These are phyloP conservation scores for Corynespora cassiicola DNA, from an alignment of 2,329 filamentous ascomycete genomes.

Conservation along the genomic window DNA sequence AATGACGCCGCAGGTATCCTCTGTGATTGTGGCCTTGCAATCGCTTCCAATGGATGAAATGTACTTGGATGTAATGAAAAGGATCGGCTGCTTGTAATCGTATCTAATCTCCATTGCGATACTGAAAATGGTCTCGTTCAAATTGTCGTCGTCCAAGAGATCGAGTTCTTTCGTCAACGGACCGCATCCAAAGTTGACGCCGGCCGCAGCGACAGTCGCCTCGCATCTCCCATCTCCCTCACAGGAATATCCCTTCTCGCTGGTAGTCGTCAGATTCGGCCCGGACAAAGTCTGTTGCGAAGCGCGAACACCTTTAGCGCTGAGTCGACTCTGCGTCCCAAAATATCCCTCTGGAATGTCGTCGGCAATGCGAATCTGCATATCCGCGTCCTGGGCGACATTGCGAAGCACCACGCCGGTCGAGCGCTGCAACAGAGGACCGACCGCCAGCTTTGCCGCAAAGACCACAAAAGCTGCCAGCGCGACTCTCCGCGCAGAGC, in stretches of 20 bases:
- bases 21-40: constrained; percentile 16
- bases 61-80: constrained; percentile 12
- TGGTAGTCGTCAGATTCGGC: constrained; percentile 2
- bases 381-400: constrained; percentile 5
- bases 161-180: constrained; percentile 2
- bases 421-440: constrained; percentile 15
- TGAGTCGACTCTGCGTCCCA: constrained; percentile 1
- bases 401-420: constrained; percentile 4
- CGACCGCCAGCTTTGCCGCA: constrained; percentile 13
- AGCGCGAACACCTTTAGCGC: background rate
- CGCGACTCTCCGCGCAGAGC: constrained; percentile 16
- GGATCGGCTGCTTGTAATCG: constrained; percentile 10
- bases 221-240: constrained; percentile 13
- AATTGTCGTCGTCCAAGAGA: constrained; percentile 1
- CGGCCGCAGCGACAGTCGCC: constrained; percentile 7
- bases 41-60: constrained; percentile 11
- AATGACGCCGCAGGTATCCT: constrained; percentile 16
- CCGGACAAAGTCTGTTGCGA: constrained; percentile 8
- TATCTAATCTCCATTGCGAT: constrained; percentile 11
- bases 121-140: constrained; percentile 13
- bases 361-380: constrained; percentile 16
- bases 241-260: constrained; percentile 7
- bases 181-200: constrained; percentile 13
- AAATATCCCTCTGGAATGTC: constrained; percentile 19
- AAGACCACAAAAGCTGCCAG: constrained; percentile 12